These are phyloP conservation scores for Tolypocladium sp. DNA, from an alignment of 2,329 filamentous ascomycete species.

Conservation along the genomic window DNA sequence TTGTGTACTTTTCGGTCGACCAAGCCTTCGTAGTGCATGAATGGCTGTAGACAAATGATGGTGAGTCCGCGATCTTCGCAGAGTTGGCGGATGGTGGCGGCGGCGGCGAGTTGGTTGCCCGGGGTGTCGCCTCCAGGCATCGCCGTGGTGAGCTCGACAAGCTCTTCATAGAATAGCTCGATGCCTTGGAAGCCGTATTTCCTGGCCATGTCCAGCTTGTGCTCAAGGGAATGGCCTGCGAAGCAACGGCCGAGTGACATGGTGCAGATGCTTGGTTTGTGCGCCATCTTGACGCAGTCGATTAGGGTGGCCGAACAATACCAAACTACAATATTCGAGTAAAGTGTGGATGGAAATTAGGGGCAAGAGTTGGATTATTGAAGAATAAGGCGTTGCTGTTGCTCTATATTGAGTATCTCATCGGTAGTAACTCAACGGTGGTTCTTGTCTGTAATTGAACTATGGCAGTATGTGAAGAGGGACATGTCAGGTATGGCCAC, in stretches of 20 bases:
- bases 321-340: background rate
- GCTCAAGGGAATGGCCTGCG: constrained; percentile 56
- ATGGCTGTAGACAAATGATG: constrained; percentile 64
- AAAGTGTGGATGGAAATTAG: background rate
- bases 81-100: constrained; percentile 44
- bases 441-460: no score
- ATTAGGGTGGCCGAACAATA: background rate
- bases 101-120: constrained; percentile 45
- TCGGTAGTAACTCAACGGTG: no score
- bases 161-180: constrained; percentile 72
- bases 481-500: no score
- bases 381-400: no score
- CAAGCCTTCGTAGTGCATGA: constrained; percentile 69
- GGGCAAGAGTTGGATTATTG: background rate
- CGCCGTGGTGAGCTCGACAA: constrained; percentile 48
- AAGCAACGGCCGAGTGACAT: constrained; percentile 66
- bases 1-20: constrained; percentile 50
- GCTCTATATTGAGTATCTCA: no score
- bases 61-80: constrained; percentile 44
- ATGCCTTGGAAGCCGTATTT: constrained; percentile 58
- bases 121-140: constrained; percentile 27
- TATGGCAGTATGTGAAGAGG: no score
- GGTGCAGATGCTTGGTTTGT: constrained; percentile 58
- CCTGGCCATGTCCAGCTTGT: constrained; percentile 61
- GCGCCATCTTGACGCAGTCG: background rate